Conservation (phyloP, 2,329 filamentous ascomycete species). For the Fusarium miscanthi region DNA sequence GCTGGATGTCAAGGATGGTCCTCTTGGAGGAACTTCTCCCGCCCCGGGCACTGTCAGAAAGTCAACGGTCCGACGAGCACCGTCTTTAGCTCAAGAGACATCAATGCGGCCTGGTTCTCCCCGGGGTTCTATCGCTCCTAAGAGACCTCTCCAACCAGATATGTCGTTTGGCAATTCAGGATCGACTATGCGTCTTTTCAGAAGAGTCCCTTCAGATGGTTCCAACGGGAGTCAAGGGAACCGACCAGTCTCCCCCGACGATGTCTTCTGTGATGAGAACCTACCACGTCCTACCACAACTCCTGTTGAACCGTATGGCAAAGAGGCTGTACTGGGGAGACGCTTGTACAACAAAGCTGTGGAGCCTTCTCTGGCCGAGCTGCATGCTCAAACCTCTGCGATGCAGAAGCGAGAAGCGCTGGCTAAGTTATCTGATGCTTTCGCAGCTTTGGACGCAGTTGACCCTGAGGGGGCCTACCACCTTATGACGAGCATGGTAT, state of each 20-base stretch:
- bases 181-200: constrained; percentile 92
- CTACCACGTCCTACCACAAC: constrained; percentile 60
- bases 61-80: constrained; percentile 64
- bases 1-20: constrained; percentile 70
- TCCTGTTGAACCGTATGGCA: constrained; percentile 70
- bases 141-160: constrained; percentile 86
- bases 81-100: constrained; percentile 55
- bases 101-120: constrained; percentile 56
- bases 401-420: constrained; percentile 82
- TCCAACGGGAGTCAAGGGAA: constrained; percentile 58
- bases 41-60: constrained; percentile 67
- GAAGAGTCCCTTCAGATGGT: constrained; percentile 80
- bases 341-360: constrained; percentile 84
- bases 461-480: constrained; percentile 93
- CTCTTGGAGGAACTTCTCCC: constrained; percentile 67
- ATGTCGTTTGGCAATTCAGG: constrained; percentile 94
- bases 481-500: constrained; percentile 80
- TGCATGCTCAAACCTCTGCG: constrained; percentile 80
- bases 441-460: constrained; percentile 82
- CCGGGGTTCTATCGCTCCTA: constrained; percentile 60
- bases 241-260: constrained; percentile 52
- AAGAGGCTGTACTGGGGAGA: constrained; percentile 85
- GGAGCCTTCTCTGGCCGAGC: constrained; percentile 85
- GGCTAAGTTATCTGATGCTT: constrained; percentile 84
- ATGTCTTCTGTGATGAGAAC: constrained; percentile 71